Conservation (phyloP, 768 basidiomycete genomes). For the Naganishia friedmannii region DNA sequence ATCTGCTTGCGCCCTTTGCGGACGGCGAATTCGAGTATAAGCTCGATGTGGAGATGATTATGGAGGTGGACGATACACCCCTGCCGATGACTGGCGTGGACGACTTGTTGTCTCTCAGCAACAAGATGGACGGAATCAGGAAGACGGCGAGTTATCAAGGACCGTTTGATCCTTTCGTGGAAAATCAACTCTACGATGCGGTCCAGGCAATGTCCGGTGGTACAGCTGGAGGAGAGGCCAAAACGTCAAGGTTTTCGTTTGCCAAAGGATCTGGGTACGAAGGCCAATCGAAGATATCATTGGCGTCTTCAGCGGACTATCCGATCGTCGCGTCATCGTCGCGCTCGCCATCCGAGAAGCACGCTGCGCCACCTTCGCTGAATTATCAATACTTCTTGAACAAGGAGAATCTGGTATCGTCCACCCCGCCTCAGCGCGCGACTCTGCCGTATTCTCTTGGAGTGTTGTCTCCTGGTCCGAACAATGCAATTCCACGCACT, state of each 20-base stretch:
- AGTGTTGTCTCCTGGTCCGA: conserved; percentile 5
- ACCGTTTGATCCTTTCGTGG: conserved; percentile 31
- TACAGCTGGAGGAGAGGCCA: conserved; percentile 11
- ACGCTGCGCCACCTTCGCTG: neutral
- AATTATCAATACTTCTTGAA: conserved; percentile 15
- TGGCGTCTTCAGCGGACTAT: conserved; percentile 13
- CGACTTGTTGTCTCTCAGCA: conserved; percentile 28
- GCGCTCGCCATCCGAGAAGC: conserved; percentile 7
- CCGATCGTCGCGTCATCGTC: neutral
- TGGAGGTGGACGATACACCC: conserved; percentile 27
- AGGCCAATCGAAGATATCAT: neutral
- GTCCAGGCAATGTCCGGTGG: conserved; percentile 18
- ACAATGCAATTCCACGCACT: neutral
- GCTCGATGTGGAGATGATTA: conserved; percentile 27
- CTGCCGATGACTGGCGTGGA: conserved; percentile 27
- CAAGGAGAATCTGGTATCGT: conserved; percentile 5
- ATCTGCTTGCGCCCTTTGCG: conserved; percentile 31
- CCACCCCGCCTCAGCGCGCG: conserved; percentile 25
- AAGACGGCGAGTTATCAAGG: conserved; percentile 29
- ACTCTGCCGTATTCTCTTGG: conserved; percentile 17
- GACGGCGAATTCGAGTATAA: conserved; percentile 33
- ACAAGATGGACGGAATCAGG: conserved; percentile 21
- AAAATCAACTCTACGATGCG: conserved; percentile 23
- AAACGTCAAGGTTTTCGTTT: conserved; percentile 31
- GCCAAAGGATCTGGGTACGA: conserved; percentile 27